Conservation (phyloP, 345 rosid genomes). For the Citrus glauca region DNA sequence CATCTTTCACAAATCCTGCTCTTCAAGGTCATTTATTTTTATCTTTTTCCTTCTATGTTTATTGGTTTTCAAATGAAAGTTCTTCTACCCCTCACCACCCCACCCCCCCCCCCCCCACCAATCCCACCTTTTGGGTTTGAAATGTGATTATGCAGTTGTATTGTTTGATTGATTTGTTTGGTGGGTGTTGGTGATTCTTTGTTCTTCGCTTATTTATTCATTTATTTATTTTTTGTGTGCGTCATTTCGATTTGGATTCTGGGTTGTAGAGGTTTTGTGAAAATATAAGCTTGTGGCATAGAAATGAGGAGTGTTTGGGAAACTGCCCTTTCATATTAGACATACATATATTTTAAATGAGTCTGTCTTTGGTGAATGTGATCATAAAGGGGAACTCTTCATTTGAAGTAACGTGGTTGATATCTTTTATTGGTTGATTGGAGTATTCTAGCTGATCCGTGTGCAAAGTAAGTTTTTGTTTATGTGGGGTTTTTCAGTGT, state of each 20-base stretch:
- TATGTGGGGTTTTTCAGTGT: not conserved
- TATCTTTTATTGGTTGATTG: not conserved
- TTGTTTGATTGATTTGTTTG: slow-evolving; percentile 18
- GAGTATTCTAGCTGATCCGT: slow-evolving; percentile 1
- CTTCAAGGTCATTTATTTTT: slow-evolving; percentile 45
- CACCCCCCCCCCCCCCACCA: no score
- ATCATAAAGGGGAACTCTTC: slow-evolving; percentile 4
- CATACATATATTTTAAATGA: no score
- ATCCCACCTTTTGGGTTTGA: not conserved
- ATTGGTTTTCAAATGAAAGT: not conserved
- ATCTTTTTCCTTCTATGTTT: not conserved
- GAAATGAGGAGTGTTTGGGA: not conserved
- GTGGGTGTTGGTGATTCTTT: not conserved
- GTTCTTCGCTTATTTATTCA: not conserved
- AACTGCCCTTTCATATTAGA: not conserved
- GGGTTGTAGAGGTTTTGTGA: slow-evolving; percentile 1
- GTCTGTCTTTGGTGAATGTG: slow-evolving; percentile 16
- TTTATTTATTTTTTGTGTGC: not conserved
- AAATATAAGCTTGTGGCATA: slow-evolving; percentile 13
- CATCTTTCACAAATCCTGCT: slow-evolving; percentile 51
- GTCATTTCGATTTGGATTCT: slow-evolving; percentile 5
- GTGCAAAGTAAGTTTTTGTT: not conserved
- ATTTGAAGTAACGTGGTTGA: slow-evolving; percentile 1
- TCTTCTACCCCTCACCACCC: not conserved
- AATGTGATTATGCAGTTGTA: slow-evolving; percentile 10